phyloP scores from a whole-genome alignment of 208 protist genomes.

The Acanthamoeba lenticulata region DNA sequence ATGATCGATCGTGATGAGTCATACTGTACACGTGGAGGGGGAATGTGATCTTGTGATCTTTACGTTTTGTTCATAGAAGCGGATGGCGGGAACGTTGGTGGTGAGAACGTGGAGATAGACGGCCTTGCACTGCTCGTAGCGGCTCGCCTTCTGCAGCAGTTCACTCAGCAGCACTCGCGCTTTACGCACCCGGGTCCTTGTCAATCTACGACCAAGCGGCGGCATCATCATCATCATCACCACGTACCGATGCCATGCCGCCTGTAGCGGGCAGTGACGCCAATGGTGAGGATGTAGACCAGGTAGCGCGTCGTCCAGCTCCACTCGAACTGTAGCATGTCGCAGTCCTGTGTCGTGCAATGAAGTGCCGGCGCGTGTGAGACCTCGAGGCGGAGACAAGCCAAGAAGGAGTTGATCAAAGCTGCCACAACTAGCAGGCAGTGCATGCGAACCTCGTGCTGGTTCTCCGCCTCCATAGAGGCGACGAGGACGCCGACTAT shows the following conservation, averaged over 20 bases:
- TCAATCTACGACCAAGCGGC: not conserved
- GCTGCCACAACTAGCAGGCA: too few species aligned
- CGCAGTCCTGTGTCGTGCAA: not conserved
- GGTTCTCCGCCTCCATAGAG: not conserved
- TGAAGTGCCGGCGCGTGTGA: too few species aligned
- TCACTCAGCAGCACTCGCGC: not conserved
- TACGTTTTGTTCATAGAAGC: conserved; percentile 42
- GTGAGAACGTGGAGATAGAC: conserved; percentile 19
- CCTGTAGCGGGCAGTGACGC: not conserved
- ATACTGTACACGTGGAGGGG: not conserved
- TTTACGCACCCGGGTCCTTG: not conserved
- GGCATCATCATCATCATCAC: not conserved
- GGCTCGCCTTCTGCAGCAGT: not conserved
- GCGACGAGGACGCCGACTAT: not conserved
- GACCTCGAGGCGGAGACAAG: too few species aligned
- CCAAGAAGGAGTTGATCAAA: too few species aligned
- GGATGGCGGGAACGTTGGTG: not conserved
- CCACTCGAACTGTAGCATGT: not conserved
- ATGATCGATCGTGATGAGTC: not conserved
- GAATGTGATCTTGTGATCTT: not conserved
- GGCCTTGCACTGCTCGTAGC: conserved; percentile 2
- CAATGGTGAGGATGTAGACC: conserved; percentile 21
- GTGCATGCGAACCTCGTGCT: too few species aligned
- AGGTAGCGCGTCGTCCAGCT: not conserved
- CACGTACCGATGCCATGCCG: conserved; percentile 17